phyloP scores from a whole-genome alignment of 176 grass and related monocot genomes.

The Ampelocalamus luodianensis region DNA sequence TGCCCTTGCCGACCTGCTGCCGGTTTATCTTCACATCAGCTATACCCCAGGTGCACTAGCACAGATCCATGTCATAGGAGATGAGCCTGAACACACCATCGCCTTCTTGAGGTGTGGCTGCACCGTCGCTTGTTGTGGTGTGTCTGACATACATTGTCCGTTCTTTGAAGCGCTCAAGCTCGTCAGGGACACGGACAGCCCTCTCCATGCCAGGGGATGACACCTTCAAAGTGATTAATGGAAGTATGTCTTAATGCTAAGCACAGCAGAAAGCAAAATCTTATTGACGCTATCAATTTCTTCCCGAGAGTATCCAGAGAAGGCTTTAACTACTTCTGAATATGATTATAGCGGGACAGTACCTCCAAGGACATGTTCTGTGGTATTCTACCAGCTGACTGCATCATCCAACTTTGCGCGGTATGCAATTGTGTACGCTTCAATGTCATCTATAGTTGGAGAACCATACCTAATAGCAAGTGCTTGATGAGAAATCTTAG shows the following conservation, averaged over 20 bases:
- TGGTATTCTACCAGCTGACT: conserved; percentile 63
- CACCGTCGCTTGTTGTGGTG: conserved; percentile 21
- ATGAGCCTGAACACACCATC: conserved; percentile 80
- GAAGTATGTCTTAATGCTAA: conserved; percentile 28
- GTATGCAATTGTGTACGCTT: conserved; percentile 81
- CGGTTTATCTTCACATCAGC: conserved; percentile 92
- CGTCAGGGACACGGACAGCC: conserved; percentile 71
- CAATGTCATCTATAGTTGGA: conserved; percentile 87
- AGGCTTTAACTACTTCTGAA: conserved; percentile 18
- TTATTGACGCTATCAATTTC: conserved; percentile 25
- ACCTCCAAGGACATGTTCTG: conserved; percentile 87
- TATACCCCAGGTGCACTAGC: conserved; percentile 83
- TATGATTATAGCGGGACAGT: conserved; percentile 21
- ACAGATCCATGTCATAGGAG: conserved; percentile 73
- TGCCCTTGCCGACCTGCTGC: conserved; percentile 79
- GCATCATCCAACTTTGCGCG: conserved; percentile 76
- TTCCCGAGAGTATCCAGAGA: conserved; percentile 18
- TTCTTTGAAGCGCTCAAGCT: conserved; percentile 95
- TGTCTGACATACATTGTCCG: conserved; percentile 85
- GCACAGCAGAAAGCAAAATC: conserved; percentile 11
- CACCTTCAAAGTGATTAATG: conserved; percentile 57
- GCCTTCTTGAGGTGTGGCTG: conserved; percentile 48
- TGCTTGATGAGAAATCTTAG: conserved; percentile 42
- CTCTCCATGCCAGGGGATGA: conserved; percentile 92
- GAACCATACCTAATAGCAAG: conserved; percentile 79